phyloP scores from a whole-genome alignment of 768 basidiomycete species.

The Mycena latifolia region DNA sequence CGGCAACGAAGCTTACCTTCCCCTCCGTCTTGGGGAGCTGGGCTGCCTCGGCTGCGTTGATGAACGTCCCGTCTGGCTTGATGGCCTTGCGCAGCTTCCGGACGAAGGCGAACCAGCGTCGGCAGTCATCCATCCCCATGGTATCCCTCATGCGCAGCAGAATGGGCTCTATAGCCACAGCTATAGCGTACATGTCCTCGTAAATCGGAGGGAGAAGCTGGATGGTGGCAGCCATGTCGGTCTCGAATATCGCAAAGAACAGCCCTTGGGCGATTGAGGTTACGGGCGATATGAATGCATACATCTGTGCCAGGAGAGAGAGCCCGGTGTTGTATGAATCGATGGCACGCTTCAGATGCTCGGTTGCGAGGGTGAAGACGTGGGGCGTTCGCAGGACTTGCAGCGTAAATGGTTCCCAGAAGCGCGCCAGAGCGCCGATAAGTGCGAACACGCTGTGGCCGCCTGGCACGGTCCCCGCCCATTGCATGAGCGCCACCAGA shows the following conservation, averaged over 20 bases:
- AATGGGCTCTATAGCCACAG: constrained; percentile 1
- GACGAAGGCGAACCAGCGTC: not conserved
- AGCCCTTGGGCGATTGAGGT: not conserved
- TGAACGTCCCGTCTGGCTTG: not conserved
- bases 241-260: constrained; percentile 1
- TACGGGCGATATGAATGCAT: not conserved
- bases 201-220: not conserved
- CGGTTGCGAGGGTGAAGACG: not conserved
- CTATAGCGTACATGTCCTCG: constrained; percentile 7
- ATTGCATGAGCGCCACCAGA: not conserved
- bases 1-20: not conserved
- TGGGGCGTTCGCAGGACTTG: not conserved
- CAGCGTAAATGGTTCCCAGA: constrained; percentile 5
- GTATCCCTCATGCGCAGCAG: not conserved
- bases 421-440: constrained; percentile 10
- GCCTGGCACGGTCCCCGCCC: not conserved
- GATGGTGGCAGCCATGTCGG: not conserved
- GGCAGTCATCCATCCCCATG: not conserved
- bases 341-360: not conserved
- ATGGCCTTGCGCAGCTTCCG: not conserved
- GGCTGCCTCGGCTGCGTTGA: too few species aligned
- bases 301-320: too few species aligned
- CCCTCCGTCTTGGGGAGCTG: too few species aligned
- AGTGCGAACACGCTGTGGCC: constrained; percentile 10
- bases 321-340: not conserved